A percentile compares a stretch with the other conserved stretches of the same genome.
Conservation (phyloP, 192 early-diverging fungal genomes). For the Pilaira anomala region DNA sequence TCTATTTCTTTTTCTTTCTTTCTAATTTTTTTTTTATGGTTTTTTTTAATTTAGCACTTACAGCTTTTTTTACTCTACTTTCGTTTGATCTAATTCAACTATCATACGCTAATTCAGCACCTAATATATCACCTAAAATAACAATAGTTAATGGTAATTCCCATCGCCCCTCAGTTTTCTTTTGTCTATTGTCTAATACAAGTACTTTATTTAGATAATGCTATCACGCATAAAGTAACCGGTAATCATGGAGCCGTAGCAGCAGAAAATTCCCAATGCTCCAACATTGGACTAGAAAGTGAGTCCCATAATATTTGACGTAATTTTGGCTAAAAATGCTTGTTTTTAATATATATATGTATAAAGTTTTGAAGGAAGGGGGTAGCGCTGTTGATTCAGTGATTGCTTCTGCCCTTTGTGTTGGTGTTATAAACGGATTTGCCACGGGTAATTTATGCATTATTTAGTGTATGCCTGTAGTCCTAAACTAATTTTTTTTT, state of each 20-base stretch:
- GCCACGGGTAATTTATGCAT: conserved; percentile 54
- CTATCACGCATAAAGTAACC: not conserved
- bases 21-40: no score
- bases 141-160: no score
- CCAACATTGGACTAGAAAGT: conserved; percentile 63
- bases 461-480: not conserved
- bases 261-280: conserved; percentile 64
- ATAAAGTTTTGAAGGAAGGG: conserved; percentile 66
- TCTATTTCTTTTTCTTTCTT: no score
- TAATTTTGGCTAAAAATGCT: not conserved
- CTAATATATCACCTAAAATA: no score
- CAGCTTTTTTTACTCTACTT: no score
- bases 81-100: no score
- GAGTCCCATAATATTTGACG: no score
- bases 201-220: not conserved
- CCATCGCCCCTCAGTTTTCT: no score
- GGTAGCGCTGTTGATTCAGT: conserved; percentile 89
- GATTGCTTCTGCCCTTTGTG: conserved; percentile 78
- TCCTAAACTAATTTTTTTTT: conserved; percentile 9
- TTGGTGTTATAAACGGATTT: conserved; percentile 84
- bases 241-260: conserved; percentile 50
- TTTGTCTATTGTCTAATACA: no score
- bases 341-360: not conserved
- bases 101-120: no score
- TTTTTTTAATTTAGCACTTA: no score